Base-by-base conservation (phyloP, 2,329 filamentous ascomycete species). In the Clonostachys solani region DNA sequence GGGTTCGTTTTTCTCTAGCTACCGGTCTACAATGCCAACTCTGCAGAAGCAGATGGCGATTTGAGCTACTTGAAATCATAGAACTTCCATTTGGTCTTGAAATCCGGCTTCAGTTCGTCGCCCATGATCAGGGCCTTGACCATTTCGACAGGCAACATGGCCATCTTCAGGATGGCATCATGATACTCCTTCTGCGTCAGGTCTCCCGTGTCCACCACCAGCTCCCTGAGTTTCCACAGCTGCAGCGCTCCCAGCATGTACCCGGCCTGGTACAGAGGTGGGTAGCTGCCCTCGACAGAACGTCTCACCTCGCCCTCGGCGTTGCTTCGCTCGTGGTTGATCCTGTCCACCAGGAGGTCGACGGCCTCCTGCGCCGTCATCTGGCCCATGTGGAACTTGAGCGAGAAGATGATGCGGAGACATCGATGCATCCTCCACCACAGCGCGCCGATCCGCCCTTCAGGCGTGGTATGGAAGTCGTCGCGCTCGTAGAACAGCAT, bases 391-490 rank as follows among this genome's bases (percentile, higher is more conserved):
- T 83, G 80, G 49, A 81, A 83, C 37, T 72, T 73, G 2, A 83
- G 58, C 0, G 75, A 80, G 60, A 83, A 83, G 12, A 78, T 62
- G 52, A 82, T 82, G 36, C 80, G 73, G 6, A 75, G 74, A 53
- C 79, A 82, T 29, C 80, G 75, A 57, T 84, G 80, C 73, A 83
- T 81, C 13, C 78, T 70, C 80, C 80, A 83, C 57, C 82, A 83
- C 8, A 84, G 60, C 51, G 80, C 77, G 0, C 80, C 80, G 18
- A 83, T 69, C 37, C 69, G 68, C 51, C 82, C 75, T 49, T 78
- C 72, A 0, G 78, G 67, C 1, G 67, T 66, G 5, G 64, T 62
- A 47, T 74, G 70, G 54, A 81, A 83, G 52, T 73, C 69, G 33
- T 68, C 68, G 29, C 74, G 67, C 40, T 75, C 60, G 77, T 78